Base-by-base conservation (phyloP, 2,329 filamentous ascomycete genomes). In the Pochonia chlamydosporia region DNA sequence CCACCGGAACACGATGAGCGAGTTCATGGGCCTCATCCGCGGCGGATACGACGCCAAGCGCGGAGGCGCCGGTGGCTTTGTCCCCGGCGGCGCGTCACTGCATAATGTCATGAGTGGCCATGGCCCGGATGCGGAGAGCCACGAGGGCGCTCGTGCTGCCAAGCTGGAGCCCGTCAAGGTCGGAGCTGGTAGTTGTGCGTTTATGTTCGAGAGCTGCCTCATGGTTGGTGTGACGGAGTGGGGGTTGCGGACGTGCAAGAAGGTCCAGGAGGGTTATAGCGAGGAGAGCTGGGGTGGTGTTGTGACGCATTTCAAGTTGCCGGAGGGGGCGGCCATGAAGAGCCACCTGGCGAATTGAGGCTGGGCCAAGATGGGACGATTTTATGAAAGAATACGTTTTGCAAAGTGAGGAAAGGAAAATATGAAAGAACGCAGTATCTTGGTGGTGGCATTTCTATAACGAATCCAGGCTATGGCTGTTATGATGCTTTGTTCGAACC, bases 241-340 rank as follows among this genome's bases (percentile, higher is more conserved):
- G 84, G 84, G 83, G 1, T 64, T 79, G 46, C 63, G 69, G 55
- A 74, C 78, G 49, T 93, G 75, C 48, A 63, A 67, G 52, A 79
- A 78, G 63, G 71, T 79, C 13, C 78, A 81, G 70, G 49, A 54
- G 30, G 51, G 51, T 3, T 54, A 54, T n/a, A 48, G 82, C 61
- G 80, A 83, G 48, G 86, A 95, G 71, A 91, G 87, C 62, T 96
- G 89, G 89, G 82, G 74, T 24, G 76, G 76, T 0, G 68, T 87
- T 44, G 78, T 79, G 64, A 74, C 81, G 37, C 79, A 85, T 59
- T 87, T 84, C 73, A 66, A 68, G 59, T 59, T 58, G 56, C 71
- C 73, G 0, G 64, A 66, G 30, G 68, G 63, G 1, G 47, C 56
- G 26, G 51, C 61, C 49, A 58, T 65, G 31, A 47, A 31, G 25